Percentiles rank a stretch among this genome's conserved stretches.
Conservation (phyloP, 345 rosid genomes). For the Brassica rapa region DNA sequence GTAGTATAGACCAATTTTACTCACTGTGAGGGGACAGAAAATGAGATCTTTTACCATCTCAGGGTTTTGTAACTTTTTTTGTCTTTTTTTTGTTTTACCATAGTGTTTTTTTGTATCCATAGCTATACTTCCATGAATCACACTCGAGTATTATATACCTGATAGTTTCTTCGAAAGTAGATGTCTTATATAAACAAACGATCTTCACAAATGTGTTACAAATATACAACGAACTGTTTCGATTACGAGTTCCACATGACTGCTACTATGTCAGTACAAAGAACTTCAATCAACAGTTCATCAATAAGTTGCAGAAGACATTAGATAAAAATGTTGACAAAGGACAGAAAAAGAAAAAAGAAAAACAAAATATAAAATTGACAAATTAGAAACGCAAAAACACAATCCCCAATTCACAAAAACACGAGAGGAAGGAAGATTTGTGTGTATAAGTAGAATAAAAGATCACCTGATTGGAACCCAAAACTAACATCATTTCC, state of each 20-base stretch:
- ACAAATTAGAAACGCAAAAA: slow-evolving; percentile 7
- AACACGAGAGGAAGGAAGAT: slow-evolving; percentile 20
- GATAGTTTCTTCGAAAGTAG: background rate
- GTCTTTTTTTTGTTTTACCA: no score
- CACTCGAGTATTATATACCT: no score
- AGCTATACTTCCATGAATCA: no score
- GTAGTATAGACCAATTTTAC: no score
- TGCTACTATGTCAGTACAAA: background rate
- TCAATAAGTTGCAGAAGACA: slow-evolving; percentile 14
- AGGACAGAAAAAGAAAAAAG: background rate
- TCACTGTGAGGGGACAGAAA: no score
- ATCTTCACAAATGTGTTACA: background rate
- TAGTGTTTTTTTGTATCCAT: no score
- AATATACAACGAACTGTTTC: slow-evolving; percentile 2
- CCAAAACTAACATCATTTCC: background rate
- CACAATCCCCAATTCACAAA: slow-evolving; percentile 34
- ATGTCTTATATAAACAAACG: background rate
- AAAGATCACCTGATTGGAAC: slow-evolving; percentile 20
- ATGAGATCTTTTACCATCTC: no score
- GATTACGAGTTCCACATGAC: background rate
- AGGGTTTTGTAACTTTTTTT: no score
- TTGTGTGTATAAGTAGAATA: slow-evolving; percentile 26
- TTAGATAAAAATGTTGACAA: slow-evolving; percentile 24
- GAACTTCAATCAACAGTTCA: slow-evolving; percentile 30
- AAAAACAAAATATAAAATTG: slow-evolving; percentile 10